These are phyloP conservation scores for Penicillium concentricum DNA, from an alignment of 2,329 filamentous ascomycete genomes.

Conservation along the genomic window DNA sequence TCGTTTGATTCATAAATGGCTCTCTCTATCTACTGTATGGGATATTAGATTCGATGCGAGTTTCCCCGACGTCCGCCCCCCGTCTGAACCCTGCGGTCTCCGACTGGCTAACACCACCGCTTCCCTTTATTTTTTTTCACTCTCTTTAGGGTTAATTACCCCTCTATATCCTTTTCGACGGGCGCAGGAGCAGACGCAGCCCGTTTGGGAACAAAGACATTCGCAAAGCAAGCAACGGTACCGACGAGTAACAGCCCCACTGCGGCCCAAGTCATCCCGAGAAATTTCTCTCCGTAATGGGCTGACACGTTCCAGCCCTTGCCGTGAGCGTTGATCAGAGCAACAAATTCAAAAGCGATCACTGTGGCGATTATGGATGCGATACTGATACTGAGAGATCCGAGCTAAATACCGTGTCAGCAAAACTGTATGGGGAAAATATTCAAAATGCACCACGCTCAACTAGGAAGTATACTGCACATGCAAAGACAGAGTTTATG, in stretches of 20 bases:
- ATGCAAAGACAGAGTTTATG: neutral
- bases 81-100: neutral
- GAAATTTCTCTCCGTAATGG: slow-evolving; percentile 53
- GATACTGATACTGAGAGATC: slow-evolving; percentile 62
- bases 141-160: slow-evolving; percentile 5
- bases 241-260: slow-evolving; percentile 39
- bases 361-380: slow-evolving; percentile 74
- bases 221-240: slow-evolving; percentile 30
- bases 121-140: neutral
- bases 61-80: slow-evolving; percentile 2
- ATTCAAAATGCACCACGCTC: neutral
- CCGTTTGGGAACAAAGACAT: slow-evolving; percentile 22
- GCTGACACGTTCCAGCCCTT: slow-evolving; percentile 51
- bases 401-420: slow-evolving; percentile 37
- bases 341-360: slow-evolving; percentile 53
- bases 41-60: neutral
- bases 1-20: neutral
- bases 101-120: neutral
- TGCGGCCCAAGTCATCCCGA: slow-evolving; percentile 61
- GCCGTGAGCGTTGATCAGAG: slow-evolving; percentile 56
- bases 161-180: slow-evolving; percentile 22
- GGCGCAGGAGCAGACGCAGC: slow-evolving; percentile 2
- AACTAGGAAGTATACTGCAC: neutral
- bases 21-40: neutral
- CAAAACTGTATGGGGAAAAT: neutral